phyloP scores from a whole-genome alignment of 2,329 filamentous ascomycete species.

The Penicillium italicum region DNA sequence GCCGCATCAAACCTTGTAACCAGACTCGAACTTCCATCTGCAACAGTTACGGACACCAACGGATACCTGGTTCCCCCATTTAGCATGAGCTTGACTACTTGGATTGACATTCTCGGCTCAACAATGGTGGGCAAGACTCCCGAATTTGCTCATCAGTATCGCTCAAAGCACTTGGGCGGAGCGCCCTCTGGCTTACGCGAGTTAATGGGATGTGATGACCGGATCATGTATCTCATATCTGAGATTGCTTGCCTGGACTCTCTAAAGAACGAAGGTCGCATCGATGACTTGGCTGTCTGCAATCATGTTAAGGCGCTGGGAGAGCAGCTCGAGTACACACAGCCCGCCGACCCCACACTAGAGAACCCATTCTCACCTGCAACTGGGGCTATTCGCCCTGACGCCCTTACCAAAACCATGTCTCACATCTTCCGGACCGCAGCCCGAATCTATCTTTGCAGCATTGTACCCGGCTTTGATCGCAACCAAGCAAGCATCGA shows the following conservation, averaged over 20 bases:
- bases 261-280: constrained; percentile 73
- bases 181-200: constrained; percentile 73
- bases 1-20: constrained; percentile 80
- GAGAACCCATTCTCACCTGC: constrained; percentile 52
- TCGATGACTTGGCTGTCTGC: constrained; percentile 79
- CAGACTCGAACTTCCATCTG: constrained; percentile 54
- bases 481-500: constrained; percentile 69
- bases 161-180: constrained; percentile 75
- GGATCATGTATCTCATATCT: constrained; percentile 95
- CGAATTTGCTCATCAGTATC: constrained; percentile 89
- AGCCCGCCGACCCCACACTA: constrained; percentile 61
- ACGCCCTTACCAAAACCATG: constrained; percentile 82
- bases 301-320: constrained; percentile 79
- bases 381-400: constrained; percentile 73
- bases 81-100: constrained; percentile 84
- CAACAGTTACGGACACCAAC: not conserved
- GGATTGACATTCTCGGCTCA: constrained; percentile 95
- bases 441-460: constrained; percentile 92
- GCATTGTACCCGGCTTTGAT: constrained; percentile 83
- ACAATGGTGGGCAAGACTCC: constrained; percentile 87
- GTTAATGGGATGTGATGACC: constrained; percentile 96
- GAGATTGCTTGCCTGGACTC: constrained; percentile 95
- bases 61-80: constrained; percentile 65
- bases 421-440: constrained; percentile 87
- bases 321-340: constrained; percentile 81